Evolutionary conservation across 305 asterid genomes (phyloP), one percentile per base, ranked within the genome.

Genomic region (Rubia balearica): DNA sequence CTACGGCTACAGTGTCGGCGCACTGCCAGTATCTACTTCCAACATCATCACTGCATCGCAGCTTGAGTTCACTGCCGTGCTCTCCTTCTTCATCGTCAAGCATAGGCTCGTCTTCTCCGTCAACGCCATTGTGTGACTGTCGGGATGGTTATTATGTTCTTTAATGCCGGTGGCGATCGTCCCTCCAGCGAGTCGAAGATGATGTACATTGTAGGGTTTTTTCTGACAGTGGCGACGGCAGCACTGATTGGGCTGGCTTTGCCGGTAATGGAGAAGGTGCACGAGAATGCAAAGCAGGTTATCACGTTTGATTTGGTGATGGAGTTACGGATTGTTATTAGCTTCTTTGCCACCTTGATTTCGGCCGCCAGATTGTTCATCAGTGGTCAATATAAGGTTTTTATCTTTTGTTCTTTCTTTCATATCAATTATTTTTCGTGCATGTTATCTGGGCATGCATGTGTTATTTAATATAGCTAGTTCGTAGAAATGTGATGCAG

Each of bases 21-120:
- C 59, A 17, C 70, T 79, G 11, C 82, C 82, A 0, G 79, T 72
- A 5, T 79, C 82, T 3, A 75, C 82, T 0, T 68, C 77, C 14
- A 36, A 76, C 7, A 60, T 79, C 11, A 63, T 75, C 30, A n/a
- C 36, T 0, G 60, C 78, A 1, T 5, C 71, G 2, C 71, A 65
- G 38, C 76, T 73, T 40, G 71, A 36, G 51, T 73, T 73, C 27
- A 78, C 80, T 6, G 78, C 83, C 0, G 24, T 53, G 0, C 73
- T 73, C n/a, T 78, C 80, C 19, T 79, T 64, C 51, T 61, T 71
- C 46, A 69, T 74, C 9, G 75, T 74, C 19, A 75, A 76, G 68
- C 81, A 80, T 13, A 66, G 60, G 66, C 76, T 80, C 24, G 49
- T 73, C 0, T 24, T 75, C 56, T 69, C 78, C 5, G 61, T 79